phyloP scores from a whole-genome alignment of 2,329 filamentous ascomycete genomes.

The Paradendryphiella salina region DNA sequence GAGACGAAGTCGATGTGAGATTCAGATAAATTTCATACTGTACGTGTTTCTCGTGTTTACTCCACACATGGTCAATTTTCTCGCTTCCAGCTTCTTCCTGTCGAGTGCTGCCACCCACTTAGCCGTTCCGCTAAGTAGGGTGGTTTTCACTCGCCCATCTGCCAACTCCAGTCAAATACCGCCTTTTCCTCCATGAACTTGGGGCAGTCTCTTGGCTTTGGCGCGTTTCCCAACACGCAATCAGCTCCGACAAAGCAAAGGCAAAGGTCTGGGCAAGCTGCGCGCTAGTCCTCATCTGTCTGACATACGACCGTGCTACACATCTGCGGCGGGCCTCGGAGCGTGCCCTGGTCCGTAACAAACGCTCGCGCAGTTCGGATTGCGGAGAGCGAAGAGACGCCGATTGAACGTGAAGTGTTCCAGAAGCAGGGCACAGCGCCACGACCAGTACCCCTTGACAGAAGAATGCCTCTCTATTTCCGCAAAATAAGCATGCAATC shows the following conservation, averaged over 20 bases:
- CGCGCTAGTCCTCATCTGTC: no score
- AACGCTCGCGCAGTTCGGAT: background rate
- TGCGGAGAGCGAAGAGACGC: slow-evolving; percentile 1
- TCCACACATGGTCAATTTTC: background rate
- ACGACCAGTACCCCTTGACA: background rate
- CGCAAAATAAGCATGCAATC: background rate
- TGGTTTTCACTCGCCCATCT: background rate
- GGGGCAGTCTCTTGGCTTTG: background rate
- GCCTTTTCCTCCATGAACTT: background rate
- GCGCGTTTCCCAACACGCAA: background rate
- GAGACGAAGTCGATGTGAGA: background rate
- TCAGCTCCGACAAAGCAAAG: background rate
- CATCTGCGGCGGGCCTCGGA: background rate
- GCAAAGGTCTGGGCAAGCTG: background rate
- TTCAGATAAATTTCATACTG: slow-evolving; percentile 3
- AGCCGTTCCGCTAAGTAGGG: background rate
- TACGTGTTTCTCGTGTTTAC: background rate
- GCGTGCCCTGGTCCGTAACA: background rate
- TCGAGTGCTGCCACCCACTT: background rate
- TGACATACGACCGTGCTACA: no score
- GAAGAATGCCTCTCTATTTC: background rate
- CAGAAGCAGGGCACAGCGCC: background rate
- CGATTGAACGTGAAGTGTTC: slow-evolving; percentile 5
- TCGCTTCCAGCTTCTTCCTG: background rate
- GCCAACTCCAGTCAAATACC: background rate